A percentile compares a stretch with the other conserved stretches of the same genome.
Evolutionary conservation across 352 stramenopile species (phyloP).

Genomic region (Globisporangium iwayamae): DNA sequence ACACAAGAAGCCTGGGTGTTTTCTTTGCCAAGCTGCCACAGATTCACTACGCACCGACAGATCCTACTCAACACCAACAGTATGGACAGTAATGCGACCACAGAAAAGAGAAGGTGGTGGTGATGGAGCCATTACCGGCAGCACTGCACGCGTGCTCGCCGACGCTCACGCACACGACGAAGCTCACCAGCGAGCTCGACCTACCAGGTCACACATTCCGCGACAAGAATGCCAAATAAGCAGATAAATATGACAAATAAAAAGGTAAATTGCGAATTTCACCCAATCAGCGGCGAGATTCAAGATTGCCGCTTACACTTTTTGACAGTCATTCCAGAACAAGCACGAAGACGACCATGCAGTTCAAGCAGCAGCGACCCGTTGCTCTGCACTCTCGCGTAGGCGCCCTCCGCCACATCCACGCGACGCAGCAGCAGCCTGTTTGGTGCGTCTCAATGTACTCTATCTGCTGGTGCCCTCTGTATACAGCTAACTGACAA

Average conservation of each 20-base stretch:
- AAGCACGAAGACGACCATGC: not conserved
- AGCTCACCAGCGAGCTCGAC: conserved; percentile 40
- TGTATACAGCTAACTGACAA: not conserved
- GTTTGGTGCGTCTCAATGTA: conserved; percentile 29
- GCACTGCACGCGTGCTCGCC: conserved; percentile 15
- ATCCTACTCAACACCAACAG: not conserved
- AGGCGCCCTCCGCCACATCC: conserved; percentile 32
- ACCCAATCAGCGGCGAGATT: not conserved
- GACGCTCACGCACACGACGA: conserved; percentile 37
- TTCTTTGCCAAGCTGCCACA: conserved; percentile 6
- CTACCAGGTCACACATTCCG: conserved; percentile 13
- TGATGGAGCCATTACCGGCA: not conserved
- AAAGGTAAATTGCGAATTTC: not conserved
- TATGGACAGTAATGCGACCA: not conserved
- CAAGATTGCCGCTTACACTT: not conserved
- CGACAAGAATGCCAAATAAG: not conserved
- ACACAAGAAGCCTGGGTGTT: not conserved
- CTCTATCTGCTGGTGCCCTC: not conserved
- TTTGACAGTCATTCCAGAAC: conserved; percentile 7
- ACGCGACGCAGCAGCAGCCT: conserved; percentile 45
- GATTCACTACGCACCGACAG: not conserved
- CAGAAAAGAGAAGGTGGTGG: not conserved
- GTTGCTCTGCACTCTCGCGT: not conserved
- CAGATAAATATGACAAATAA: not conserved
- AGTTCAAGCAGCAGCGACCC: conserved; percentile 2